Base-by-base conservation (phyloP, 1,284 basidiomycete species). In the Ceratorhiza oryzae-sativae region DNA sequence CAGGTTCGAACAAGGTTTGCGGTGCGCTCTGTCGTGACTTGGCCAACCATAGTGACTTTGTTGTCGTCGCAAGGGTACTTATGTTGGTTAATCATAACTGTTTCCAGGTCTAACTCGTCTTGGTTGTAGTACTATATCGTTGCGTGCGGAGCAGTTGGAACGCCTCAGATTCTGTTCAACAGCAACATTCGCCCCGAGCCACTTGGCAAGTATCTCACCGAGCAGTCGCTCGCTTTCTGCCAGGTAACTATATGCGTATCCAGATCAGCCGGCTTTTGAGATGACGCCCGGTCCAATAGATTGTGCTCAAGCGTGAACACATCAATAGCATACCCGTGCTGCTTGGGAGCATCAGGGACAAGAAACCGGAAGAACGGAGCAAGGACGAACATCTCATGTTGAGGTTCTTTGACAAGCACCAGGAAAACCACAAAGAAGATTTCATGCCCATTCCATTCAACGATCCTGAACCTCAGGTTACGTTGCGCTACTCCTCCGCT, bases 401-500 rank as follows among this genome's bases (percentile, higher is more conserved):
- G 9, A 18, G 36, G 0, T 6, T 48, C 9, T 8, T 18, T 15
- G 2, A 20, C 76, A 30, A 80, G 72, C 75, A 82, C 77, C 49
- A 76, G 49, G 62, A 74, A 77, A 46, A 79, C 39, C 59, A 78
- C 63, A 79, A 79, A 77, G 61, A 77, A 15, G 78, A 79, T 62
- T 76, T 76, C 23, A 62, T 77, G 18, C 75, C 59, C 2, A 78
- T 77, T 71, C 77, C 77, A 1, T 76, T 78, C 73, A 70, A 75
- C 15, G 80, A 80, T 58, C 78, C 78, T 9, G 80, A 81, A 72
- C 80, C 80, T 18, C 79, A 81, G 60, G 78, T 81, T 3, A 79
- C 76, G 9, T 77, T 77, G 13, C 77, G 77, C 1, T 74, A 74
- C 67, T 61, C 71, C 4, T 56, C 15, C 34, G 8, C 3, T 1